Percentiles rank a stretch among this genome's conserved stretches.
Conservation (phyloP, 164 flowering plant genomes). For the Annona squamosa region DNA sequence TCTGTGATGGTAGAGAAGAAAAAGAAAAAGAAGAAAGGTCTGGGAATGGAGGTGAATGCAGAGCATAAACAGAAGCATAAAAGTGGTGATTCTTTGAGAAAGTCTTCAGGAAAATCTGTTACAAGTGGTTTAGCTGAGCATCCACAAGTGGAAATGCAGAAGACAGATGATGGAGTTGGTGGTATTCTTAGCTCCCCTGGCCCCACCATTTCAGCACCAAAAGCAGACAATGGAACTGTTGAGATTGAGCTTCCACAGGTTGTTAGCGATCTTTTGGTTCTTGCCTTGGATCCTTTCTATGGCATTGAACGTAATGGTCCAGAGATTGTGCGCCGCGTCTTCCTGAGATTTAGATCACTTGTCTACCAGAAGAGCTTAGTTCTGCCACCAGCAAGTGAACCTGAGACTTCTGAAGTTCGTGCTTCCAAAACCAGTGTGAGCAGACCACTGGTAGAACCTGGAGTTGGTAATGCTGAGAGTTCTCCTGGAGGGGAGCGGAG, state of each 20-base stretch:
- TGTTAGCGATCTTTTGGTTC: conserved; percentile 46
- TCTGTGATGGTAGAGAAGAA: conserved; percentile 25
- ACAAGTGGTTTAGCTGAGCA: conserved; percentile 23
- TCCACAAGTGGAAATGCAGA: conserved; percentile 16
- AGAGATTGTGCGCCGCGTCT: conserved; percentile 27
- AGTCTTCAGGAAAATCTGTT: conserved; percentile 24
- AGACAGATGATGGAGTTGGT: conserved; percentile 22
- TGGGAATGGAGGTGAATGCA: conserved; percentile 15
- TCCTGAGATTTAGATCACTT: conserved; percentile 66
- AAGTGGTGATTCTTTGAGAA: conserved; percentile 15
- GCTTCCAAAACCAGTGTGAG: conserved; percentile 17
- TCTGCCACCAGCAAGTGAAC: conserved; percentile 32
- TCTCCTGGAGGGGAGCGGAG: conserved; percentile 22
- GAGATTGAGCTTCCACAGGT: conserved; percentile 43
- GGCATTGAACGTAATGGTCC: conserved; percentile 41
- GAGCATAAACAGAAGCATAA: conserved; percentile 29
- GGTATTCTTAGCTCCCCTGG: conserved; percentile 6
- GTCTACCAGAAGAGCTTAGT: conserved; percentile 75
- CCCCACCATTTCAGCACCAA: conserved; percentile 8
- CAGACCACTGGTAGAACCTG: conserved; percentile 6
- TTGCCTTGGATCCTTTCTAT: conserved; percentile 77
- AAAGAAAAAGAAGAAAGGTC: conserved; percentile 37
- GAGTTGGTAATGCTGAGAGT: conserved; percentile 16
- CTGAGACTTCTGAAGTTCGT: conserved; percentile 25
- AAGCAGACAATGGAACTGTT: conserved; percentile 13